Conservation (phyloP, 441 rosid species). For the Pelargonium australe region DNA sequence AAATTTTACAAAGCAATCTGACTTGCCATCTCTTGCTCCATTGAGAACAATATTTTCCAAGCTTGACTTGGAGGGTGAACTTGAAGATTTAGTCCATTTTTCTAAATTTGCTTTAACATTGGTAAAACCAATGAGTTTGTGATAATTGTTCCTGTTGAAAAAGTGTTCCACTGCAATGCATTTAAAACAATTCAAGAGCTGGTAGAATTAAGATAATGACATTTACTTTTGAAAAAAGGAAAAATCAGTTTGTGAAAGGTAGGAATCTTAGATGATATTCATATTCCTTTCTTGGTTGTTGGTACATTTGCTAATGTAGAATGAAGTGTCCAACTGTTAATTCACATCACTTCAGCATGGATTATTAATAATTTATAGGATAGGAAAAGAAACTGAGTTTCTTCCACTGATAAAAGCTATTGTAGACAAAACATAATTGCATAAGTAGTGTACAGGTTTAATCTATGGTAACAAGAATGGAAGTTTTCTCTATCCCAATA, state of each 20-base stretch:
- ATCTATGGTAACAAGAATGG: not conserved
- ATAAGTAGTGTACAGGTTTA: no score
- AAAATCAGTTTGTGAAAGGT: no score
- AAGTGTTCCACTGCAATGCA: constrained; percentile 38
- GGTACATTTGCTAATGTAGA: no score
- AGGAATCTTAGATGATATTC: no score
- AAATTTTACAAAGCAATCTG: not conserved
- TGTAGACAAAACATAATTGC: no score
- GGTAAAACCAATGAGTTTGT: constrained; percentile 9
- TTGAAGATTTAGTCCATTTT: not conserved
- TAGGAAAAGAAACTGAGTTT: no score
- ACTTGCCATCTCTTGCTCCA: not conserved
- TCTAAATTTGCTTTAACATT: constrained; percentile 5
- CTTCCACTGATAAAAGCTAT: no score
- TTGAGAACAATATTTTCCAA: constrained; percentile 8
- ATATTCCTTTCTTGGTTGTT: no score
- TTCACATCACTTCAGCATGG: no score
- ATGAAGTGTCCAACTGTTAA: no score
- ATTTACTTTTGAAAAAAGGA: no score
- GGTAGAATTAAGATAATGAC: not conserved
- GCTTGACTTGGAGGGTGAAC: constrained; percentile 2
- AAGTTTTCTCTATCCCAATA: not conserved
- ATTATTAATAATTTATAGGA: no score
- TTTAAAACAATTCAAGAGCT: not conserved
- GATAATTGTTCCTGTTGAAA: constrained; percentile 34